Base-by-base conservation (phyloP, 2,329 filamentous ascomycete genomes). In the Talaromyces rugulosus region DNA sequence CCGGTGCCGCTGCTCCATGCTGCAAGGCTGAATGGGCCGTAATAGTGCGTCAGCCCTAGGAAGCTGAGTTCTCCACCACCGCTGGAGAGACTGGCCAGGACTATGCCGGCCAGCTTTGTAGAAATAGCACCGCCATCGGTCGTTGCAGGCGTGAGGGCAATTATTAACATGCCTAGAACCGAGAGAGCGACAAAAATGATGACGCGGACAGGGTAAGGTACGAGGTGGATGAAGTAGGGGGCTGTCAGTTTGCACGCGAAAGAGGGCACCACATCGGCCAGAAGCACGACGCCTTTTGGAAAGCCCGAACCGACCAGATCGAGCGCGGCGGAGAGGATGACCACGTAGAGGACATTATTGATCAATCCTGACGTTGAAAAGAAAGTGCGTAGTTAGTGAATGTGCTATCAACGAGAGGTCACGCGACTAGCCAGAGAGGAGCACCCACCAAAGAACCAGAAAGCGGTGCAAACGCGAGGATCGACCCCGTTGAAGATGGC, bases 291-390 rank as follows among this genome's bases (percentile, higher is more conserved):
- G 68, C 91, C 92, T 76, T 98, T 98, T 56, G 95, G 95, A 1
- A 97, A 83, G 66, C 82, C 75, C 34, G 91, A 89, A 40, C 94
- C 94, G 69, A 98, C 95, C 64, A 99, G 90, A 72, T 99, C 95
- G 70, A 97, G 90, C 3, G 95, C 95, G 40, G 95, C 91, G 33
- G 92, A 96, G 70, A 99, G 89, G 73, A 98, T 95, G 75, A 98
- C 91, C 61, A 98, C 94, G 77, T 97, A 98, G 78, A 97, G 89
- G 68, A 98, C 91, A 79, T 98, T 98, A 78, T 99, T 98, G 74
- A 98, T 95, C 18, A 95, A 80, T 58, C 91, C 91, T 94, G 70
- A 28, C 30, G 33, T 42, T 5, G 30, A 31, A 42, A n/a, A 30
- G 18, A 51, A 14, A 33, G 23, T 34, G 40, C 54, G 50, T 54